A percentile compares a stretch with the other conserved stretches of the same genome.
phyloP scores from a whole-genome alignment of 177 flowering plant genomes.

The Tripterygium wilfordii region DNA sequence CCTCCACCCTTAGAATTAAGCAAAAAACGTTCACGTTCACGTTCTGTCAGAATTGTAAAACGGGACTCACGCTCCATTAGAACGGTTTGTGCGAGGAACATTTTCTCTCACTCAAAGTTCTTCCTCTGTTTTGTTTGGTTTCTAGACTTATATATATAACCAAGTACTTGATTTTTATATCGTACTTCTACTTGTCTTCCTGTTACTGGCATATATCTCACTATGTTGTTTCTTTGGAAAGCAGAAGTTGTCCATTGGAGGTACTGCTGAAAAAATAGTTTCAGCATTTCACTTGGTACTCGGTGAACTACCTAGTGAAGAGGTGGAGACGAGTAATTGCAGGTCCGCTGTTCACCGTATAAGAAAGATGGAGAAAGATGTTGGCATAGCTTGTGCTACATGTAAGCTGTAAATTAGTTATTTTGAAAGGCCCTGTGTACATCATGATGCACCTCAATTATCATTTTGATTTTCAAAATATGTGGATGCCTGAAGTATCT shows the following conservation, averaged over 20 bases:
- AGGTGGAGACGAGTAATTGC: slow-evolving; percentile 72
- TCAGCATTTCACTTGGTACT: slow-evolving; percentile 79
- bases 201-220: not conserved
- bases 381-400: slow-evolving; percentile 49
- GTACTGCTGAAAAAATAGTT: slow-evolving; percentile 78
- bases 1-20: slow-evolving; percentile 74
- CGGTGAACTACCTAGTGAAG: slow-evolving; percentile 63
- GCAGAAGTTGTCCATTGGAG: slow-evolving; percentile 84
- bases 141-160: no score
- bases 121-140: slow-evolving; percentile 1
- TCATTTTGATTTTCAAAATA: no score
- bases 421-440: no score
- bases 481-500: no score
- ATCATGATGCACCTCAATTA: no score
- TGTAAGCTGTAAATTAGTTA: no score
- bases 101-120: no score
- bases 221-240: slow-evolving; percentile 8
- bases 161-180: no score
- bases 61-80: slow-evolving; percentile 83
- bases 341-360: slow-evolving; percentile 62
- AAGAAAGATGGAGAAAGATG: slow-evolving; percentile 83
- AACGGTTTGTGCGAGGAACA: slow-evolving; percentile 45
- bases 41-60: slow-evolving; percentile 65
- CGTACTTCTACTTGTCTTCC: not conserved
- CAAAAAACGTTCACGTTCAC: slow-evolving; percentile 74